Evolutionary conservation across 2,329 filamentous ascomycete genomes (phyloP), one percentile per base, ranked within the genome.

Genomic region (Stemphylium lycopersici): DNA sequence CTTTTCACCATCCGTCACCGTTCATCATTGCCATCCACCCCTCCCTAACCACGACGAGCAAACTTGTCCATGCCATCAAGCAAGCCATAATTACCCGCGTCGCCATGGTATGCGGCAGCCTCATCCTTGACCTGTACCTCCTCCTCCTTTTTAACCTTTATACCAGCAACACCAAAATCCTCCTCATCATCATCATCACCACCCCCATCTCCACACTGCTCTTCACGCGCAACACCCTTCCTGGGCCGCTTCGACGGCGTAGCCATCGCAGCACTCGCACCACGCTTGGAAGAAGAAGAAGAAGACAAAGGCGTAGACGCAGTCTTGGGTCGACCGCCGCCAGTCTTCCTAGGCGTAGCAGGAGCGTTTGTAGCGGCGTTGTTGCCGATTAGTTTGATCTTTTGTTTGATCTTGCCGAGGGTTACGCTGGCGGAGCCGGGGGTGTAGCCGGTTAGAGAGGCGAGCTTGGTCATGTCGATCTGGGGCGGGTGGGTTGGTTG

Each of bases 381-480:
- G 12, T 55, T 52, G n/a, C 60, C 65, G 22, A 58, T 58, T 3
- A 20, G 8, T 22, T 62, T 70, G 41, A 74, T 53, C 50, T 75
- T 74, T 22, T 59, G 58, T 51, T 70, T 73, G 52, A 75, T 65
- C 4, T 67, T 72, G 48, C 67, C 64, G 2, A 75, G 45, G 20
- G 65, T 75, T 24, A 71, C 63, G 43, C 42, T 29, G 6, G 71
- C 70, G 51, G 57, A 63, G 26, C 51, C 60, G 1, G 48, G 18
- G 2, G 71, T 71, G 59, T 74, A 74, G 22, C 59, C 60, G 6
- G 64, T 62, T 0, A 73, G 62, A 2, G 12, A 2, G 22, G 63
- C 59, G 1, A 70, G 49, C 38, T 70, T 67, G 22, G n/a, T 11
- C 41, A 56, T 55, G 26, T 69, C 52, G 39, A 69, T 59, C 55